Base-by-base conservation (phyloP, 116 monocot genomes). In the Trichopus zeylanicus region DNA sequence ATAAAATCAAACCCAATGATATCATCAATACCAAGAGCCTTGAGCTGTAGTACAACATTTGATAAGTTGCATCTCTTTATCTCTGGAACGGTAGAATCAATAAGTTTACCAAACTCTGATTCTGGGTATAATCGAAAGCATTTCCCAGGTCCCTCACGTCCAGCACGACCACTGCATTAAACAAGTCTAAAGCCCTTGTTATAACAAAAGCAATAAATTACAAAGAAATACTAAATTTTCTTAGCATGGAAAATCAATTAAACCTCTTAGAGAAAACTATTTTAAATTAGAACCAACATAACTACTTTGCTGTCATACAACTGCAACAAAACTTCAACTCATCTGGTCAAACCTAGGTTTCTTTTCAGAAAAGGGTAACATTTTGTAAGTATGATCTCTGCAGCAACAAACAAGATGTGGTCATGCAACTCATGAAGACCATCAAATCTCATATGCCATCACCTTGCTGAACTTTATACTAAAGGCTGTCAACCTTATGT, bases 1-100 rank as follows among this genome's bases (percentile, higher is more conserved):
- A 91, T 88, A 75, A 91, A 91, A 64, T 91, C 98, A 80, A 98
- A 98, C 32, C 82, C 85, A 67, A 91, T 70, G 27, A 91, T 91
- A 57, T 98, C 85, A 69, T 98, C 82, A 78, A 98, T 69, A 16
- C 88, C 92, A 29, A 91, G 73, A 58, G 92, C 98, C 70, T 88
- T 98, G 23, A 98, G 85, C 59, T 98, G 91, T 42, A 98, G 75
- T 8, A 98, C 88, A 53, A 98, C 82, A 76, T 83, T 98, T 51
- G 98, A 74, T 23, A 98, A 80, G 70, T 84, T 98, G 74, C 92
- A 98, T 28, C 98, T 76, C 56, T 88, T 98, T 37, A 98, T 91
- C 65, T 98, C 98, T 33, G 98, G 88, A 33, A 91, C 61, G 5
- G 88, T 85, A 12, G 92, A 98, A 72, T 98, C 92, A 5, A 51